Evolutionary conservation across 2,329 filamentous ascomycete genomes (phyloP).

Genomic region (Penicillium nordicum): DNA sequence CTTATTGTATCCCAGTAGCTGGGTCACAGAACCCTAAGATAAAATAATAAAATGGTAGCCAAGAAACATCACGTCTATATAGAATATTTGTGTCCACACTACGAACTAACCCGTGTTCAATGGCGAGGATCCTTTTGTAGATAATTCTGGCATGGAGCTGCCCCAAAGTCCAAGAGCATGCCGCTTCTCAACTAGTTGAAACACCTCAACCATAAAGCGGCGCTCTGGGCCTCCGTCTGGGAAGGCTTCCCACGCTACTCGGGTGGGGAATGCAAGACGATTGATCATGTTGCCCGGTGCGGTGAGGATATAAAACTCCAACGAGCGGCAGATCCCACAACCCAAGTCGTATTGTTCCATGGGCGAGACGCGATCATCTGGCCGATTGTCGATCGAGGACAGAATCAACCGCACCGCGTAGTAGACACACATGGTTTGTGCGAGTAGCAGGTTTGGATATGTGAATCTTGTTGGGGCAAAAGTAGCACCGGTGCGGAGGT

Average conservation of each 20-base stretch:
- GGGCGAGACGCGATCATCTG: conserved; percentile 28
- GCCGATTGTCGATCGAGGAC: conserved; percentile 33
- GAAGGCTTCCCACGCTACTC: conserved; percentile 39
- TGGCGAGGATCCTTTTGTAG: conserved; percentile 26
- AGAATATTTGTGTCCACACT: background rate
- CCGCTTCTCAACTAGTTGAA: conserved; percentile 34
- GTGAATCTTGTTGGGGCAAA: conserved; percentile 29
- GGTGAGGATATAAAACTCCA: conserved; percentile 36
- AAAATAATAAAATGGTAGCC: background rate
- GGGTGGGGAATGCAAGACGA: conserved; percentile 36
- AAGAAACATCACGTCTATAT: background rate
- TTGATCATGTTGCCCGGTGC: conserved; percentile 41
- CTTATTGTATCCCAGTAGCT: background rate
- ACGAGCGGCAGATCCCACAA: conserved; percentile 35
- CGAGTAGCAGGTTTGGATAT: conserved; percentile 37
- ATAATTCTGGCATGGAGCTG: conserved; percentile 35
- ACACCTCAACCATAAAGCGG: conserved; percentile 31
- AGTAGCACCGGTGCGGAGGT: conserved; percentile 33
- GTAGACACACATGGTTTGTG: conserved; percentile 39
- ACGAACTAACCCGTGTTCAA: conserved; percentile 9
- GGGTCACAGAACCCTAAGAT: too few species aligned
- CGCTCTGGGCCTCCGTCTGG: conserved; percentile 33
- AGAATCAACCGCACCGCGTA: conserved; percentile 33
- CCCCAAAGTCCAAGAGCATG: conserved; percentile 38
- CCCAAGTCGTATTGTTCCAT: conserved; percentile 34